phyloP scores from a whole-genome alignment of 1,139 yeast genomes.

The Yamadazyma atmosphaerica region DNA sequence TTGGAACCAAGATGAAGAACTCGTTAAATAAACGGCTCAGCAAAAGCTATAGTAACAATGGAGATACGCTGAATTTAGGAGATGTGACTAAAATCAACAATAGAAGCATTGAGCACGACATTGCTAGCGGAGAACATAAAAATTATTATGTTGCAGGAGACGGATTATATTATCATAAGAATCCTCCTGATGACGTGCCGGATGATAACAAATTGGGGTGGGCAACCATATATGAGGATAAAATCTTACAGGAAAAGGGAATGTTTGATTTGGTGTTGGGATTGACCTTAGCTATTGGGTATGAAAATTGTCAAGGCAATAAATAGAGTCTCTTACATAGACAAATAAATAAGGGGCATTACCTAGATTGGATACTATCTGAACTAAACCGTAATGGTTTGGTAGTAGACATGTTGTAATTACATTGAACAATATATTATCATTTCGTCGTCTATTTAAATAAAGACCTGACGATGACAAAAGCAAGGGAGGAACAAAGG shows the following conservation, averaged over 20 bases:
- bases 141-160: constrained; percentile 54
- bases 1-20: constrained; percentile 41
- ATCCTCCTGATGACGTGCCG: constrained; percentile 60
- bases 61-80: constrained; percentile 1
- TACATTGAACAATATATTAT: not conserved
- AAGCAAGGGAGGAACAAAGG: not conserved
- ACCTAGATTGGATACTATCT: not conserved
- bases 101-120: constrained; percentile 20
- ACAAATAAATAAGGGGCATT: too few species aligned
- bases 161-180: constrained; percentile 45
- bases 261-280: constrained; percentile 59
- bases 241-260: constrained; percentile 33
- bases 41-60: constrained; percentile 3
- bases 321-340: not conserved
- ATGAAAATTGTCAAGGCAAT: constrained; percentile 25
- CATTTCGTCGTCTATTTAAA: not conserved
- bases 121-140: constrained; percentile 29
- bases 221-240: constrained; percentile 59
- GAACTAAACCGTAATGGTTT: not conserved
- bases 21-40: constrained; percentile 19
- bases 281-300: constrained; percentile 54
- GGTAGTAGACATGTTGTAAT: not conserved
- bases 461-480: not conserved
- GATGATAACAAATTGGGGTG: constrained; percentile 62
- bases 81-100: constrained; percentile 10